Evolutionary conservation across 192 early-diverging fungal species (phyloP).

Genomic region (Pilaira anomala): DNA sequence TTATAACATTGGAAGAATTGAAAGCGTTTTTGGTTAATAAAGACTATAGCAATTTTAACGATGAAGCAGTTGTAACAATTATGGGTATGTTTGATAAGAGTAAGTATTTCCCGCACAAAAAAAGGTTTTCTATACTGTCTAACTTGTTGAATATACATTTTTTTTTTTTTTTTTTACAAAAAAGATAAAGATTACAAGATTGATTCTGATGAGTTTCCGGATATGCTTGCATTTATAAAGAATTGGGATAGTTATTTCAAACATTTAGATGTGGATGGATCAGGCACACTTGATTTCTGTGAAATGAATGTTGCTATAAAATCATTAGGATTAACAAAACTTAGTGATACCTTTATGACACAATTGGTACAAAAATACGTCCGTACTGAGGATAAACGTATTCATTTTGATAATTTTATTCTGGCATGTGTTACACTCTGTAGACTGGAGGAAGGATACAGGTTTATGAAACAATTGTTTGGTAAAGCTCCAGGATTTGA

Average conservation of each 20-base stretch:
- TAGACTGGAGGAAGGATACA: background rate
- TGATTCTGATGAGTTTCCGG: background rate
- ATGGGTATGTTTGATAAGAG: conserved; percentile 5
- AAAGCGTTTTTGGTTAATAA: background rate
- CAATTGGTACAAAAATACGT: conserved; percentile 7
- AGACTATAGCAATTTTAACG: background rate
- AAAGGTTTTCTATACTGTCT: background rate
- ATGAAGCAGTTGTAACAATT: background rate
- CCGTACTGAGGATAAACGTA: background rate
- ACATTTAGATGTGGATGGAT: background rate
- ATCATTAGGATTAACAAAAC: background rate
- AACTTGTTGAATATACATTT: too few relatives aligned
- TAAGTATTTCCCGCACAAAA: background rate
- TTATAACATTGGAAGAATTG: conserved; percentile 4
- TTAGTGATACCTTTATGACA: background rate
- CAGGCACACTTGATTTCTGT: conserved; percentile 2
- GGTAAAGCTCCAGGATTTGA: background rate
- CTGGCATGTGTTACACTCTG: conserved; percentile 14
- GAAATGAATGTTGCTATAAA: conserved; percentile 13
- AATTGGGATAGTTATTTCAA: conserved; percentile 9
- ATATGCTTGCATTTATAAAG: background rate
- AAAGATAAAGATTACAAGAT: conserved; percentile 4
- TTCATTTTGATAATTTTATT: conserved; percentile 15
- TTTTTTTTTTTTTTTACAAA: too few relatives aligned
- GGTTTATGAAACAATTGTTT: conserved; percentile 3